Evolutionary conservation across 257 asterid genomes (phyloP).

Genomic region (Solanum medicagineum): DNA sequence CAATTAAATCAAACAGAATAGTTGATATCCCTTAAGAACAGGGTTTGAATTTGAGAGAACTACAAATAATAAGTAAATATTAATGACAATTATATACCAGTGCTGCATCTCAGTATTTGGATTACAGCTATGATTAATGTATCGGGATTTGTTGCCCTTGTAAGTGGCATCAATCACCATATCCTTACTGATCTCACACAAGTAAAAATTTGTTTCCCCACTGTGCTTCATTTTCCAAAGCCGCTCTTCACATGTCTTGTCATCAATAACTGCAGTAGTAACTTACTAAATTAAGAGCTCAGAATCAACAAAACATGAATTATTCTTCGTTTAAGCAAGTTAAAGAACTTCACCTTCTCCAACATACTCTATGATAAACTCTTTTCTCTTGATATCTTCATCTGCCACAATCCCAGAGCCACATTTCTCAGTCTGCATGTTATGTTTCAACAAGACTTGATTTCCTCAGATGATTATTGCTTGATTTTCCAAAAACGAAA

Average conservation of each 20-base stretch:
- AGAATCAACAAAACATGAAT: not conserved
- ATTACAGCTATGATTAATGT: constrained; percentile 92
- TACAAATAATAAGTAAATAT: not conserved
- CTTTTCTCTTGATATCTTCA: constrained; percentile 82
- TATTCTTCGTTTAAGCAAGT: not conserved
- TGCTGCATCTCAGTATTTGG: constrained; percentile 99
- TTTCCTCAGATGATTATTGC: not conserved
- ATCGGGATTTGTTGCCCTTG: constrained; percentile 94
- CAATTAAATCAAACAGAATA: not conserved
- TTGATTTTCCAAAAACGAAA: not conserved
- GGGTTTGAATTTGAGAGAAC: not conserved
- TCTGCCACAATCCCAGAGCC: constrained; percentile 89
- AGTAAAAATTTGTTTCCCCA: constrained; percentile 85
- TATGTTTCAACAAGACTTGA: constrained; percentile 1
- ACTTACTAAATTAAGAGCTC: not conserved
- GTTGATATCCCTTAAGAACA: not conserved
- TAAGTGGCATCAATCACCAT: constrained; percentile 98
- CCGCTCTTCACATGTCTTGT: constrained; percentile 92
- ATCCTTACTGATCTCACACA: constrained; percentile 89
- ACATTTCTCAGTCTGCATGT: constrained; percentile 89
- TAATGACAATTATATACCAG: constrained; percentile 38
- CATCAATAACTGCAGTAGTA: constrained; percentile 74
- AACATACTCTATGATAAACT: constrained; percentile 88
- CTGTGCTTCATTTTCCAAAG: constrained; percentile 95
- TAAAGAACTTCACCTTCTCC: constrained; percentile 66